phyloP scores from a whole-genome alignment of 305 asterid genomes.

The Withania somnifera region DNA sequence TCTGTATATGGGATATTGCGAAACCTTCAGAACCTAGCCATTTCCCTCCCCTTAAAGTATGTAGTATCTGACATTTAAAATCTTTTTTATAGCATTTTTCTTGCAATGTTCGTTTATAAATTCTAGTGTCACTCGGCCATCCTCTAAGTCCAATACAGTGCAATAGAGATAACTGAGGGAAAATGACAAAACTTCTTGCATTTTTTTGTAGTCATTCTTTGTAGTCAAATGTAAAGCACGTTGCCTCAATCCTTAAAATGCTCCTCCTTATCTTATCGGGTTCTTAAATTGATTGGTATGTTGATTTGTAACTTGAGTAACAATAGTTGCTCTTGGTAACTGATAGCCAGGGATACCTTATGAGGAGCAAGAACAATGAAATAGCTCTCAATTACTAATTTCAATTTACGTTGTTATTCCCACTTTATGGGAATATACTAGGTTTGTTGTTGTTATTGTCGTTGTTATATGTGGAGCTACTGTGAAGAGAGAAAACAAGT shows the following conservation, averaged over 20 bases:
- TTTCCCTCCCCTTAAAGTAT: conserved; percentile 88
- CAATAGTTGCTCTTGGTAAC: background rate
- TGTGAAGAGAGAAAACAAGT: background rate
- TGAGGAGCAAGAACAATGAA: background rate
- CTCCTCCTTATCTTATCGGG: background rate
- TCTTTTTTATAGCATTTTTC: background rate
- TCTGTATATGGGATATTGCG: conserved; percentile 84
- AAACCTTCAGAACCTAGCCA: conserved; percentile 71
- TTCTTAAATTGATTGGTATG: background rate
- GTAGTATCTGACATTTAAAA: background rate
- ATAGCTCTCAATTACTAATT: background rate
- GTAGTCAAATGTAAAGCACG: background rate
- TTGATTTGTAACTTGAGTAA: background rate
- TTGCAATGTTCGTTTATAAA: background rate
- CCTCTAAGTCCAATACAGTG: background rate
- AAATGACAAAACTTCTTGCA: background rate
- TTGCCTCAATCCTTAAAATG: background rate
- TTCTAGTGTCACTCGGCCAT: background rate
- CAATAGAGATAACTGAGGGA: background rate
- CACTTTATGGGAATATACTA: too few species aligned
- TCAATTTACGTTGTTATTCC: background rate
- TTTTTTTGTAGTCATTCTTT: background rate
- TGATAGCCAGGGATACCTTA: background rate
- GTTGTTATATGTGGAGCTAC: background rate
- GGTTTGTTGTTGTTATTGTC: too few species aligned